Conservation (phyloP, 768 basidiomycete genomes). For the Lentinus brumalis region DNA sequence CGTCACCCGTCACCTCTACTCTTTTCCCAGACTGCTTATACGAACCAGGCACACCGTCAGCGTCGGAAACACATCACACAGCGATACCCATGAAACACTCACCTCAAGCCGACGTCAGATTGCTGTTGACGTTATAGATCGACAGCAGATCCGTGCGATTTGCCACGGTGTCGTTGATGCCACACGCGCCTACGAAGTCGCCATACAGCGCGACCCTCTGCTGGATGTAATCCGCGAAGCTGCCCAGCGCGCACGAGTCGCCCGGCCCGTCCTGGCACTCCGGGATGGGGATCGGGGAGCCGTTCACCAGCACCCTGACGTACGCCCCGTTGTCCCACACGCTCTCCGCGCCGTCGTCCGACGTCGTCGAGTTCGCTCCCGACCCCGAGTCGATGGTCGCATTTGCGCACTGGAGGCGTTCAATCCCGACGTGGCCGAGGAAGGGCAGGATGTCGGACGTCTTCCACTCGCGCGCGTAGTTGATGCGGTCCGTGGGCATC, state of each 20-base stretch:
- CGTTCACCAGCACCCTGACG: conserved; percentile 17
- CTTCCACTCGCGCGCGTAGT: conserved; percentile 22
- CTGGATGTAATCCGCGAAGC: conserved; percentile 9
- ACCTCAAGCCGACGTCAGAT: background rate
- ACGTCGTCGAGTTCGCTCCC: background rate
- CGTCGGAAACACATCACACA: no score
- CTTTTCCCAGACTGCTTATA: no score
- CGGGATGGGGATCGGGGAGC: conserved; percentile 19
- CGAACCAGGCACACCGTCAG: no score
- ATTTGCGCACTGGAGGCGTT: conserved; percentile 16
- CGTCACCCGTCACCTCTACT: no score
- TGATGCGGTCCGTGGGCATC: conserved; percentile 25
- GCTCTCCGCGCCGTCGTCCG: conserved; percentile 4
- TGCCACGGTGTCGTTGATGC: conserved; percentile 17
- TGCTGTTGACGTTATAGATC: conserved; percentile 9
- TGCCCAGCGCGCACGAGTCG: conserved; percentile 13
- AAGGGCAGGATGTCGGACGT: conserved; percentile 19
- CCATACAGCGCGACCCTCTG: conserved; percentile 11
- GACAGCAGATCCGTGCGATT: conserved; percentile 16
- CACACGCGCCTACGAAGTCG: conserved; percentile 19
- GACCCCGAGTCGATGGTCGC: background rate
- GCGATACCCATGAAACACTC: background rate
- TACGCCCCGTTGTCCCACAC: conserved; percentile 4
- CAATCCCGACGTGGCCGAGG: conserved; percentile 19
- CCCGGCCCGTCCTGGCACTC: conserved; percentile 17